Evolutionary conservation across 495 filamentous ascomycete species (phyloP), one percentile per base, ranked within the genome.

Genomic region (Lophium mytilinum): DNA sequence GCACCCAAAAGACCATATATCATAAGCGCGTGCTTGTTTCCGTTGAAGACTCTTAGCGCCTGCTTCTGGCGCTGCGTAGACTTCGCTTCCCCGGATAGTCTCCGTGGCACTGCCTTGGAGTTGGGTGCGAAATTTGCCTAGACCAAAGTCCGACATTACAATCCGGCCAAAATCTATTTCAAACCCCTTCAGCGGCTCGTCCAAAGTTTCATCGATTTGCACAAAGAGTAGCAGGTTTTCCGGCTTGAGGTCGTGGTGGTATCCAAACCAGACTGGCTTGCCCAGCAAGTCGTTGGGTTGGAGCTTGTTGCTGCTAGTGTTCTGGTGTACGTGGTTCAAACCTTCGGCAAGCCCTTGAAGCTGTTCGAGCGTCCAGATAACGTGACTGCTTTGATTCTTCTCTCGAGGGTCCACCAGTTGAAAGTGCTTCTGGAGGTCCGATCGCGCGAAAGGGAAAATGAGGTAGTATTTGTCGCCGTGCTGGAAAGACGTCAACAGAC

Each of bases 181-280:
- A 14, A 51, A 12, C n/a, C 18, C 30, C 18, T 51, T 24, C 18
- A 51, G 35, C 10, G 30, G 10, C n/a, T 35, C 10, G 10, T 36
- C 14, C 3, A 36, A 15, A 1, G 21, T 24, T n/a, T 51, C 30
- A 18, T 43, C n/a, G 2, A 43, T n/a, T 8, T 43, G 40, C 14
- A n/a, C 40, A 19, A 51, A 51, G n/a, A 51, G 10, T 4, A 51
- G 35, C 30, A 51, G 18, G 14, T 51, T 51, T 37, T 51, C 48
- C n/a, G 48, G 48, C 30, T 51, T 51, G n/a, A 51, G 48, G 30
- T 51, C 48, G 24, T 51, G 48, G 24, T 51, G 48, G 24, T 51
- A 51, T 4, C 48, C 48, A n/a, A 24, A 18, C 18, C 18, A 6
- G 10, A 21, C n/a, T 47, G 43, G 14, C 24, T 30, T 30, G 24